phyloP scores from a whole-genome alignment of 2,329 filamentous ascomycete species.

The Nannizziopsis arthrosporioides region DNA sequence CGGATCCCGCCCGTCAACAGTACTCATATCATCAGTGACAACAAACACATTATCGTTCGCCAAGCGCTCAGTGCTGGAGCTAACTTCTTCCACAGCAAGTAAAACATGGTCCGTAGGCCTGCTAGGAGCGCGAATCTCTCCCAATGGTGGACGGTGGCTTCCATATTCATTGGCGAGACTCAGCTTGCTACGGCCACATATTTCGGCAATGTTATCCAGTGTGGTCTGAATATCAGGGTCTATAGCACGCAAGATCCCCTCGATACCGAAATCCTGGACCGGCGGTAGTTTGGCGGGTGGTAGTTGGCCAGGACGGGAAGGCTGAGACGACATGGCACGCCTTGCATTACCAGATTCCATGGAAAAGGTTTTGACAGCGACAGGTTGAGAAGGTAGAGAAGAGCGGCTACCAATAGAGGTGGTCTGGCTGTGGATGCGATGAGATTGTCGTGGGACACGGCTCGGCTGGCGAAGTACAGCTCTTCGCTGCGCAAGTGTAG shows the following conservation, averaged over 20 bases:
- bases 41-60: conserved; percentile 28
- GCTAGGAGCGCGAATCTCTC: conserved; percentile 40
- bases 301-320: conserved; percentile 18
- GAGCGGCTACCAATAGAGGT: conserved; percentile 18
- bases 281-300: conserved; percentile 33
- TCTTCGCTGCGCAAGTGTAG: conserved; percentile 24
- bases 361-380: conserved; percentile 35
- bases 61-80: conserved; percentile 28
- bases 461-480: conserved; percentile 26
- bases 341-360: conserved; percentile 23
- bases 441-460: conserved; percentile 19
- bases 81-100: conserved; percentile 35
- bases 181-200: conserved; percentile 49
- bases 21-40: conserved; percentile 30
- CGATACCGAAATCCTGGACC: conserved; percentile 45
- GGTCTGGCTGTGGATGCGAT: conserved; percentile 21
- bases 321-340: conserved; percentile 24
- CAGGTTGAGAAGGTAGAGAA: conserved; percentile 31
- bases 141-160: conserved; percentile 50
- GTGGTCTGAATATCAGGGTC: conserved; percentile 48
- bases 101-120: conserved; percentile 21
- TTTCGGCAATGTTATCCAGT: conserved; percentile 51
- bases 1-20: conserved; percentile 27
- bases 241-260: conserved; percentile 44
- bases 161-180: conserved; percentile 53